Conservation (phyloP, 768 basidiomycete species). For the Naematelia aurantialba region DNA sequence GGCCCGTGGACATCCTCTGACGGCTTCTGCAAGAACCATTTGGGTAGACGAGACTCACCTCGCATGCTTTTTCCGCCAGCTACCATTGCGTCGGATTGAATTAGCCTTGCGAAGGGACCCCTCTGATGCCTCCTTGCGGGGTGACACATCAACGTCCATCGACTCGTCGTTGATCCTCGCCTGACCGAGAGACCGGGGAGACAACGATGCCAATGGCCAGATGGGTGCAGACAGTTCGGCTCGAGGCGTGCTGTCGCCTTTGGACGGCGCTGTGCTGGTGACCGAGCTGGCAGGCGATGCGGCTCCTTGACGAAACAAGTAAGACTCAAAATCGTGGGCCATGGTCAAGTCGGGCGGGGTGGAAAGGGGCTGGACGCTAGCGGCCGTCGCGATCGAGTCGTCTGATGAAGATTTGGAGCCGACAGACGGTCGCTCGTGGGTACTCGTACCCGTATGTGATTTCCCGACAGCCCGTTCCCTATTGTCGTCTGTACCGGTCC, state of each 20-base stretch:
- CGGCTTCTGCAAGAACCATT: too few relatives aligned
- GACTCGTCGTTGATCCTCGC: conserved; percentile 4
- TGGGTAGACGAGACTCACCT: too few relatives aligned
- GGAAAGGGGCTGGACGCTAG: neutral
- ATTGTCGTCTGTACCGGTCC: conserved; percentile 3
- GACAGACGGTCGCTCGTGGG: neutral
- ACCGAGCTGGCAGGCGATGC: conserved; percentile 24
- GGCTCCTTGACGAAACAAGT: neutral
- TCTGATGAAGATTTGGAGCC: neutral
- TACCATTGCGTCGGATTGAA: conserved; percentile 7
- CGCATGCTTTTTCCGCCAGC: conserved; percentile 33
- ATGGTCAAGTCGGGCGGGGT: neutral
- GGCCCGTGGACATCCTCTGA: too few relatives aligned
- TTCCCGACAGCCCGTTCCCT: neutral
- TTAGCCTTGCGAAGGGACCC: conserved; percentile 15
- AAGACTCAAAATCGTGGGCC: neutral
- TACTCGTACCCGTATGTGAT: too few relatives aligned
- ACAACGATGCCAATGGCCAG: conserved; percentile 26
- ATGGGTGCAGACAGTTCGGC: conserved; percentile 31
- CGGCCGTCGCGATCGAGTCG: neutral
- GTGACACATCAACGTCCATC: neutral
- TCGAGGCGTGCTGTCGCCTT: conserved; percentile 29
- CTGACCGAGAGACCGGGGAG: neutral
- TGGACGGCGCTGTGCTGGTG: conserved; percentile 23
- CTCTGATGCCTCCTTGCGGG: conserved; percentile 3